These are phyloP conservation scores for Kwoniella dendrophila DNA, from an alignment of 768 basidiomycete genomes.

Conservation along the genomic window DNA sequence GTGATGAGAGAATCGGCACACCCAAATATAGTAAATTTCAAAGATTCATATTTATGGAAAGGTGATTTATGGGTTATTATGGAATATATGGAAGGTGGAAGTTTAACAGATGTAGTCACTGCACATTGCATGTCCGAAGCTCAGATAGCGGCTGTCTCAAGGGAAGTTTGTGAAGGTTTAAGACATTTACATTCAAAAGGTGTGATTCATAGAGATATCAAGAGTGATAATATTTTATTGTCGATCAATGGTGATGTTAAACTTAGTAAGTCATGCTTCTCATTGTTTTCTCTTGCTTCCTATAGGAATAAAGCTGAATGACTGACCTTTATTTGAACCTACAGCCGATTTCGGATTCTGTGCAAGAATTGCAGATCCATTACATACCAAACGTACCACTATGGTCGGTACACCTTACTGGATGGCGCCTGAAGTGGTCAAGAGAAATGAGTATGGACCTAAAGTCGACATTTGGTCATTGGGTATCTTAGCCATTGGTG, in stretches of 20 bases:
- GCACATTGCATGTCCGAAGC: conserved; percentile 97
- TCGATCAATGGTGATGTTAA: conserved; percentile 96
- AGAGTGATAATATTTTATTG: conserved; percentile 94
- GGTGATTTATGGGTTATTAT: conserved; percentile 98
- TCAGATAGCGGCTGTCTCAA: conserved; percentile 93
- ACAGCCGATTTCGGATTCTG: conserved; percentile 58
- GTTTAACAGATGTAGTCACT: conserved; percentile 91
- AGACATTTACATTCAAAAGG: conserved; percentile 94
- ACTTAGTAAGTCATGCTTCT: conserved; percentile 70
- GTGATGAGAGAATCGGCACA: conserved; percentile 96
- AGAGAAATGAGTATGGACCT: conserved; percentile 94
- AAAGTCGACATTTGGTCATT: conserved; percentile 97
- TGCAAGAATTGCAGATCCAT: conserved; percentile 56
- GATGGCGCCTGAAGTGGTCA: conserved; percentile 99
- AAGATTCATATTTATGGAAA: conserved; percentile 96
- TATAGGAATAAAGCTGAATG: not conserved
- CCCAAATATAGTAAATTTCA: conserved; percentile 99
- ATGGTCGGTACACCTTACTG: conserved; percentile 98
- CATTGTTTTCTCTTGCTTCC: not conserved
- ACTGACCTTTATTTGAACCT: not conserved
- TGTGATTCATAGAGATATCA: conserved; percentile 98
- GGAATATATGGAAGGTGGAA: conserved; percentile 99
- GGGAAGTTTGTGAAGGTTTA: conserved; percentile 89
- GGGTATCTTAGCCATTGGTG: conserved; percentile 92
- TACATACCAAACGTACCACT: conserved; percentile 75